Percentiles rank a stretch among this genome's conserved stretches.
These are phyloP conservation scores for Colletotrichum scovillei DNA, from an alignment of 2,329 filamentous ascomycete genomes.

Conservation along the genomic window DNA sequence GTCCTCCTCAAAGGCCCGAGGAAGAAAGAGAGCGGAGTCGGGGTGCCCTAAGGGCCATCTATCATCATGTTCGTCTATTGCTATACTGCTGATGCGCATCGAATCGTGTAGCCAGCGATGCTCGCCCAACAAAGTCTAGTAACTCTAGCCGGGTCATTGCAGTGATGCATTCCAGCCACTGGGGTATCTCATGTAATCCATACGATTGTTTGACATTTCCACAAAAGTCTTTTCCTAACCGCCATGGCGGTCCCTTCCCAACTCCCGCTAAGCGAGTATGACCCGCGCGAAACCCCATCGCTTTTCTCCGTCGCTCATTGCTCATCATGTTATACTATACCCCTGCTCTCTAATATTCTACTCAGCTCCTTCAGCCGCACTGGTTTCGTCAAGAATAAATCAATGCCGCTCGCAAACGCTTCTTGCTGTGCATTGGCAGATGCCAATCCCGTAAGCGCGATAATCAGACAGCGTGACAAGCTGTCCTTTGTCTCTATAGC, in stretches of 20 bases:
- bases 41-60: background rate
- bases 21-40: too few relatives aligned
- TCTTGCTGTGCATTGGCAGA: slow-evolving; percentile 62
- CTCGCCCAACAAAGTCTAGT: background rate
- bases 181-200: background rate
- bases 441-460: slow-evolving; percentile 65
- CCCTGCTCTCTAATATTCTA: slow-evolving; percentile 18
- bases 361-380: slow-evolving; percentile 55
- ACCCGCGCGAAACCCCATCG: background rate
- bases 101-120: background rate
- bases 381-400: slow-evolving; percentile 66
- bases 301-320: too few relatives aligned
- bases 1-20: background rate
- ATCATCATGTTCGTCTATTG: background rate
- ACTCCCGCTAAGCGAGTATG: background rate
- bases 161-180: background rate
- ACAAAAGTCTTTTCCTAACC: background rate
- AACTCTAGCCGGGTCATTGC: background rate
- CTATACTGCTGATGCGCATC: background rate
- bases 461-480: slow-evolving; percentile 56
- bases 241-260: background rate
- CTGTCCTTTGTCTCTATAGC: slow-evolving; percentile 57
- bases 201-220: background rate
- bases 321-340: background rate
- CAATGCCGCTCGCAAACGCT: slow-evolving; percentile 63